A percentile compares a stretch with the other conserved stretches of the same genome.
Evolutionary conservation across 2,329 filamentous ascomycete species (phyloP).

Genomic region (Nigrospora sphaerica): DNA sequence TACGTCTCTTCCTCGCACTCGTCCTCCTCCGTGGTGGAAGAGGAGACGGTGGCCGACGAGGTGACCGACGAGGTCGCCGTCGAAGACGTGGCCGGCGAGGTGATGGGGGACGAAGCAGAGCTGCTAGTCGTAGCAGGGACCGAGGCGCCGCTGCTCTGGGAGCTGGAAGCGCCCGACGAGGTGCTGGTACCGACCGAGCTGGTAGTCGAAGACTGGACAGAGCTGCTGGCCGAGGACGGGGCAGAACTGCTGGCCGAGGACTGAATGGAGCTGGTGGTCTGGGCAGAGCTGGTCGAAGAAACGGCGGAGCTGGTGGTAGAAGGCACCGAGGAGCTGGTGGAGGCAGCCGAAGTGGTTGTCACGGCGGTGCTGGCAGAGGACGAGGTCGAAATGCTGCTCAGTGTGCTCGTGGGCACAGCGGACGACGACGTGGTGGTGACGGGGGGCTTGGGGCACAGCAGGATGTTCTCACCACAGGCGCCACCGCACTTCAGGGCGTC

Average conservation of each 20-base stretch:
- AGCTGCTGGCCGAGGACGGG: slow-evolving; percentile 1
- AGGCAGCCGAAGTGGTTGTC: not conserved
- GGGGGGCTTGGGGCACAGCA: slow-evolving; percentile 5
- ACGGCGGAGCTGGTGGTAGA: not conserved
- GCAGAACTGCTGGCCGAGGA: not conserved
- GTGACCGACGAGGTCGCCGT: not conserved
- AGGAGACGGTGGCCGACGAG: slow-evolving; percentile 2
- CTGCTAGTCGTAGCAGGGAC: not conserved
- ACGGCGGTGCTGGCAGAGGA: not conserved
- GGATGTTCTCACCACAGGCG: slow-evolving; percentile 12
- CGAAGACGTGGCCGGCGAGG: not conserved
- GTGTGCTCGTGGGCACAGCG: not conserved
- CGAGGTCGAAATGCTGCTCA: not conserved
- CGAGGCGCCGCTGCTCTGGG: not conserved
- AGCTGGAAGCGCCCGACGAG: not conserved
- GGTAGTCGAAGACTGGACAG: not conserved
- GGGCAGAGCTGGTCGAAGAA: slow-evolving; percentile 5
- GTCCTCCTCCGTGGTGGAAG: slow-evolving; percentile 2
- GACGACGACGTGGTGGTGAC: not conserved
- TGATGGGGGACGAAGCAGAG: not conserved
- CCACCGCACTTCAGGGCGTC: slow-evolving; percentile 31
- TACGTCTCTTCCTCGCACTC: not conserved
- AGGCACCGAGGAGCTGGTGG: not conserved
- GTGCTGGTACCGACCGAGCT: not conserved
- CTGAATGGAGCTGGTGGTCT: not conserved